phyloP scores from a whole-genome alignment of 305 asterid species.

The Fraxinus angustifolia region DNA sequence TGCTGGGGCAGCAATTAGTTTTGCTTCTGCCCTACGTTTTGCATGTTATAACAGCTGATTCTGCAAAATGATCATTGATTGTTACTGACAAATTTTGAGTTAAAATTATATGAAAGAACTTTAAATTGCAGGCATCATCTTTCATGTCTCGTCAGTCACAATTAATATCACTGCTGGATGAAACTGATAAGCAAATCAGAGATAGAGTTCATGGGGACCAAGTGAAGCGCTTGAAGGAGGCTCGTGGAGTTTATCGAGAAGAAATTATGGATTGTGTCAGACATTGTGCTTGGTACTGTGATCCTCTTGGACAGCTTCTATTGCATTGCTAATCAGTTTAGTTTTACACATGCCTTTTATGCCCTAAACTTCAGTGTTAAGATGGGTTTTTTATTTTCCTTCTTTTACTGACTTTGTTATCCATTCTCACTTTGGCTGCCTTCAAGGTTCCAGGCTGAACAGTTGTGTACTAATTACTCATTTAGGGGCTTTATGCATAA shows the following conservation, averaged over 20 bases:
- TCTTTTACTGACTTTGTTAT: background rate
- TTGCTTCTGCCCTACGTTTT: background rate
- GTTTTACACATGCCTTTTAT: background rate
- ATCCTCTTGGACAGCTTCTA: background rate
- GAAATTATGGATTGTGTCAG: slow-evolving; percentile 90
- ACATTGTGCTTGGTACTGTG: slow-evolving; percentile 83
- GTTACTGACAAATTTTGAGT: background rate
- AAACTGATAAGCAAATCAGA: slow-evolving; percentile 80
- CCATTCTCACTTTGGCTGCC: background rate
- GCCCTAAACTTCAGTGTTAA: background rate
- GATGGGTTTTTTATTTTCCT: background rate
- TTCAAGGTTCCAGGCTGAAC: background rate
- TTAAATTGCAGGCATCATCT: slow-evolving; percentile 62
- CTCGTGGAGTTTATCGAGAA: slow-evolving; percentile 72
- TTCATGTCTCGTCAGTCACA: slow-evolving; percentile 84
- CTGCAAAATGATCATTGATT: background rate
- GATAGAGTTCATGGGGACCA: slow-evolving; percentile 64
- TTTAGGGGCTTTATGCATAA: background rate
- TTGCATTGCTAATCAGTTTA: background rate
- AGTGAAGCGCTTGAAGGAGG: slow-evolving; percentile 83
- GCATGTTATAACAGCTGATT: background rate
- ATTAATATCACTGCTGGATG: slow-evolving; percentile 70
- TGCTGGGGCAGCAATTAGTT: background rate
- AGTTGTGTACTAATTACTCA: slow-evolving; percentile 5
- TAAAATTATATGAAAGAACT: slow-evolving; percentile 4